A percentile compares a stretch with the other conserved stretches of the same genome.
Conservation (phyloP, 768 basidiomycete genomes). For the Pleurotus pulmonarius region DNA sequence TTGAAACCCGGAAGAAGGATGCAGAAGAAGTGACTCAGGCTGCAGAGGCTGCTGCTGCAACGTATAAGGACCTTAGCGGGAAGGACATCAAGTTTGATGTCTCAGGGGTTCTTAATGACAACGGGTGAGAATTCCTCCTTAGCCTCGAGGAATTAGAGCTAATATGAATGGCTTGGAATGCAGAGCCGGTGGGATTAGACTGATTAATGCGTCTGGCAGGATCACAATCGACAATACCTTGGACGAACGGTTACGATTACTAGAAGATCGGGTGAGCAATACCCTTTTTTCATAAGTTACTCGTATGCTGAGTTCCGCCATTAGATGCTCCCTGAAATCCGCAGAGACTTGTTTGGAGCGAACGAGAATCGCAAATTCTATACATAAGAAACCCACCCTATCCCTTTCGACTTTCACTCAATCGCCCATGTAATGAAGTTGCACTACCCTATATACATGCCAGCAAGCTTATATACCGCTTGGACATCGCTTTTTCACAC, state of each 20-base stretch:
- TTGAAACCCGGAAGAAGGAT: constrained; percentile 71
- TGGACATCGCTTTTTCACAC: too few species aligned
- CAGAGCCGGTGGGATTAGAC: constrained; percentile 84
- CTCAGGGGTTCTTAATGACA: constrained; percentile 58
- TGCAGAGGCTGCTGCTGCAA: constrained; percentile 53
- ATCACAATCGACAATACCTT: constrained; percentile 94
- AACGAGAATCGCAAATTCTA: constrained; percentile 94
- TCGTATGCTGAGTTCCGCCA: background rate
- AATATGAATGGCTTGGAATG: background rate
- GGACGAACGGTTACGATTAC: constrained; percentile 82
- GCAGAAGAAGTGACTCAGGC: constrained; percentile 57
- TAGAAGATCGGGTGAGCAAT: constrained; percentile 79
- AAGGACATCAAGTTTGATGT: constrained; percentile 55
- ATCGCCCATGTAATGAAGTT: too few species aligned
- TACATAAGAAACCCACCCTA: constrained; percentile 39
- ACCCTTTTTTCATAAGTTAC: background rate
- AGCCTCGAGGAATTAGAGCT: too few species aligned
- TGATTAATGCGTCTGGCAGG: constrained; percentile 65
- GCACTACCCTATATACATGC: too few species aligned
- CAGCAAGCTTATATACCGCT: too few species aligned
- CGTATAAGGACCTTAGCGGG: constrained; percentile 80
- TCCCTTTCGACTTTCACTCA: too few species aligned
- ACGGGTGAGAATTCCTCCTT: constrained; percentile 46
- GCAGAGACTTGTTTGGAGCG: constrained; percentile 81
- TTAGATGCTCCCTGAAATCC: constrained; percentile 95